Evolutionary conservation across 129 eudicot genomes (phyloP), one percentile per base, ranked within the genome.

Genomic region (Centaurea solstitialis): DNA sequence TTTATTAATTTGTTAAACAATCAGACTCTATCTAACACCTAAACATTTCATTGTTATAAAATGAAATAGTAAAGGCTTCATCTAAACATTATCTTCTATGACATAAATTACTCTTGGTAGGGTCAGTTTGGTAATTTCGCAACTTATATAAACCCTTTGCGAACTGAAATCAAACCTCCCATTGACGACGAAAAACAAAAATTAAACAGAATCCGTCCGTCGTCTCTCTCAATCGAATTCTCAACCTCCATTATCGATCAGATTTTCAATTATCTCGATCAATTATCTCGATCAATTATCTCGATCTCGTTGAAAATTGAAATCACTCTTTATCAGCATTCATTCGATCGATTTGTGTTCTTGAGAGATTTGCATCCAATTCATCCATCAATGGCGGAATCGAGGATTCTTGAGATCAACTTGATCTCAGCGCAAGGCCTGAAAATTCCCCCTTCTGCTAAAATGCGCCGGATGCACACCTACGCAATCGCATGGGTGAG

Each of bases 351-450:
- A 2, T 26, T 26, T 17, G 65, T 21, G 65, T 57, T 57, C 11
- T 41, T 35, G 13, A 80, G 66, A 39, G 41, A 22, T 23, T 62
- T 20, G 4, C 13, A 41, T 41, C 69, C 13, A 18, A 18, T 0
- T 26, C 30, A 26, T 26, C 30, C 30, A 26, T n/a, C 35, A 30
- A 77, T 76, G 85, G 30, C 85, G 28, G 77, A 85, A 10, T 80
- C 88, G 20, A 86, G 89, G 45, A 84, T 95, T 65, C 88, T 95
- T 0, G 99, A 95, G 90, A 92, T 95, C 80, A 95, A 88, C 90
- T 70, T 95, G 88, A 91, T 95, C 89, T 92, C 97, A 20, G 99
- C 94, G 11, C 99, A 92, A 81, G 81, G 84, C 18, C 88, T 95
- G 1, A 95, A 90, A 79, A 83, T 77, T 23, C 80, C 92, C 7